Conservation (phyloP, 139 green algal genomes). For the Picocystis salinarum region DNA sequence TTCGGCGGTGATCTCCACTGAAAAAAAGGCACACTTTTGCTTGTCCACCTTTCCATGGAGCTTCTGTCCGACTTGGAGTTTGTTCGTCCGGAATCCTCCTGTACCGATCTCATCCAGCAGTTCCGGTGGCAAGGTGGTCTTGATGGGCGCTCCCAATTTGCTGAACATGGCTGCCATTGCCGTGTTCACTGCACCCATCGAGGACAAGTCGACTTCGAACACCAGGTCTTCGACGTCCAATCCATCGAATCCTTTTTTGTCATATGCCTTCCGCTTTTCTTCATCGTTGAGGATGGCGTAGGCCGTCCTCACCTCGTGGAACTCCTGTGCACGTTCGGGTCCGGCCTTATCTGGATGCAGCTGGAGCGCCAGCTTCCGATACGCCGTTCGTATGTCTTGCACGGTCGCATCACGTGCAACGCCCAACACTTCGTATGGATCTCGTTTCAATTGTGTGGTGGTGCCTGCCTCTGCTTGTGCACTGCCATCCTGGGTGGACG, state of each 20-base stretch:
- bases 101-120: conserved; percentile 4
- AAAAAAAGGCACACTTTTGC: not conserved
- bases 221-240: conserved; percentile 10
- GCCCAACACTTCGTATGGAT: conserved; percentile 46
- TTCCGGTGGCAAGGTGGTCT: conserved; percentile 7
- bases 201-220: conserved; percentile 9
- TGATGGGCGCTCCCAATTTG: conserved; percentile 10
- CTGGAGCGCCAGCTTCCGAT: conserved; percentile 58
- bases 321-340: too few relatives aligned
- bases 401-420: conserved; percentile 20
- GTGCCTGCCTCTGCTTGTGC: too few relatives aligned
- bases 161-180: conserved; percentile 12
- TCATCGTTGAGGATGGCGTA: conserved; percentile 27
- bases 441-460: too few relatives aligned
- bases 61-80: not conserved
- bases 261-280: conserved; percentile 20
- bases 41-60: conserved; percentile 1
- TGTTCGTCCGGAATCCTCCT: not conserved
- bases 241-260: conserved; percentile 7
- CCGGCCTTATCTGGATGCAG: conserved; percentile 77
- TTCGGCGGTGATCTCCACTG: too few relatives aligned
- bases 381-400: conserved; percentile 57
- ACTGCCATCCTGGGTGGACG: too few relatives aligned
- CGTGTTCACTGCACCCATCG: conserved; percentile 9
- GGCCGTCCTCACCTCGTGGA: conserved; percentile 30